A percentile compares a stretch with the other conserved stretches of the same genome.
Conservation (phyloP, 2,329 filamentous ascomycete genomes). For the Aspergillus neoniger region DNA sequence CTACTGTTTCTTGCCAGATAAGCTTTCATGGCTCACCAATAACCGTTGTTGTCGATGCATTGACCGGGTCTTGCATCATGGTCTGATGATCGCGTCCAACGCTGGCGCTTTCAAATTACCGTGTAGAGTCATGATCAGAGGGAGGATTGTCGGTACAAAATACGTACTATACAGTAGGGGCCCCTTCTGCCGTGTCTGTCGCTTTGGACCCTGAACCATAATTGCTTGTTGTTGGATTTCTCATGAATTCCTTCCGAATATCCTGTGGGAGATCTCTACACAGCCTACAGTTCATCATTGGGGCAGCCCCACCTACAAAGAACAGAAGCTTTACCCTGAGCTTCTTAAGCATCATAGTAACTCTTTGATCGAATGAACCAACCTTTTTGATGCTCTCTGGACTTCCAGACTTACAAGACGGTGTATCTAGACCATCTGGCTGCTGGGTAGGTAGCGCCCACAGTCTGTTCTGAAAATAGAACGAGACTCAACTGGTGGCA, state of each 20-base stretch:
- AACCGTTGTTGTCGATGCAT: neutral
- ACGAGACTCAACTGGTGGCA: slow-evolving; percentile 7
- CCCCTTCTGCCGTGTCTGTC: neutral
- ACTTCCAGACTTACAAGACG: neutral
- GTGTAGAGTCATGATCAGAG: neutral
- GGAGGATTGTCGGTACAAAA: neutral
- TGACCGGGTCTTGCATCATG: neutral
- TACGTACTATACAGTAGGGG: too few species aligned
- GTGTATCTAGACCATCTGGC: too few species aligned
- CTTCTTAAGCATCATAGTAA: too few species aligned
- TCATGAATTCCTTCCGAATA: too few species aligned
- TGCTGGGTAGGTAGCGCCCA: neutral
- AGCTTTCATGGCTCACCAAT: neutral
- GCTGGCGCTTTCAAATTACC: neutral
- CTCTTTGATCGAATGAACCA: neutral
- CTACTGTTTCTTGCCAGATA: neutral
- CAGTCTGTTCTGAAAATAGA: slow-evolving; percentile 15
- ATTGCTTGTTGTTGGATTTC: neutral
- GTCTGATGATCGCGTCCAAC: neutral
- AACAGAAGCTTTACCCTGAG: too few species aligned
- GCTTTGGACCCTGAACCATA: neutral
- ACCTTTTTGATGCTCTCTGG: neutral
- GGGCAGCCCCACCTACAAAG: too few species aligned
- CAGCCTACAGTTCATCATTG: too few species aligned
- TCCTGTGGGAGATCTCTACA: too few species aligned